Base-by-base conservation (phyloP, 202 grass and related monocot species). In the Hordeum pubiflorum region DNA sequence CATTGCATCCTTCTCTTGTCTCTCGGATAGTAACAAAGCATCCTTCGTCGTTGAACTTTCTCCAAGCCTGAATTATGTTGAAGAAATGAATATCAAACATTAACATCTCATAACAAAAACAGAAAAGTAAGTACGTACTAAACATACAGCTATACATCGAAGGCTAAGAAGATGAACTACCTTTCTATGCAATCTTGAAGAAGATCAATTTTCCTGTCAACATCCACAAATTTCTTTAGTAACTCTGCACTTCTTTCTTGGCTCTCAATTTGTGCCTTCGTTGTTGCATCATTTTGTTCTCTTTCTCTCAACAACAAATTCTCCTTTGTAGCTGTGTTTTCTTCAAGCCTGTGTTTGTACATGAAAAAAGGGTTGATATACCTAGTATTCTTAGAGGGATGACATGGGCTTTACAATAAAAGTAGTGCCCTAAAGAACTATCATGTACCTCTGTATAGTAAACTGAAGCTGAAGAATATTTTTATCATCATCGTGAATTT, bases 161-260 rank as follows among this genome's bases (percentile, higher is more conserved):
- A 34, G 13, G 63, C 74, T 78, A 73, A 40, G 23, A 26, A 64
- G 58, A 73, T 79, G 46, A 78, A 64, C 68, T 79, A 91, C 91
- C 89, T 94, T 91, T 89, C 81, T 63, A 89, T 78, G 32, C 84
- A 83, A 77, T 79, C 92, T 75, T 91, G 86, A 89, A 94, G 92
- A 74, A 86, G 86, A 85, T 87, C 86, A 58, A 91, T 89, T 84
- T 89, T 87, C 69, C 69, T 83, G 78, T 89, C 85, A 86, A 88
- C 81, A 64, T 91, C 87, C 78, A 63, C 52, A 65, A 86, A 89
- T 84, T 89, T 94, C 75, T 74, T 81, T 83, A 82, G 64, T 83
- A 91, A 78, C 40, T 81, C 54, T 87, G 87, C 87, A 75, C 75
- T 80, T 89, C 86, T 89, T 85, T 91, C 83, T 80, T 89, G 83